A percentile compares a stretch with the other conserved stretches of the same genome.
phyloP scores from a whole-genome alignment of 345 rosid species.

The Turnera subulata region DNA sequence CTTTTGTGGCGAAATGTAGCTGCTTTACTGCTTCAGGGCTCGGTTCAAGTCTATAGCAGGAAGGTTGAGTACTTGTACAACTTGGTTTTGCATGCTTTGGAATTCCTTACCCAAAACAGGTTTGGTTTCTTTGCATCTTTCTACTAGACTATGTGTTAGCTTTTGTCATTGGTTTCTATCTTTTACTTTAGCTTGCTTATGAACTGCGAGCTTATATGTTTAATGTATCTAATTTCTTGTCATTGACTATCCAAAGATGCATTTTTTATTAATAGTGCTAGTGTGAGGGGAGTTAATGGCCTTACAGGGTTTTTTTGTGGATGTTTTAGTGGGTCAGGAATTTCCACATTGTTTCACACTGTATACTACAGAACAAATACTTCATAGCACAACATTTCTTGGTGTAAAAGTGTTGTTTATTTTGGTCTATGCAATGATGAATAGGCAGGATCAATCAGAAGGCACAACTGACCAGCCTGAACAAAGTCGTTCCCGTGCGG shows the following conservation, averaged over 20 bases:
- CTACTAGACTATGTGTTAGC: neutral
- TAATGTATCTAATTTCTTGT: too few relatives aligned
- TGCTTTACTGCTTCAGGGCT: constrained; percentile 97
- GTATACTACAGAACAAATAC: neutral
- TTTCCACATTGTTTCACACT: neutral
- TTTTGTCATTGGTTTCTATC: neutral
- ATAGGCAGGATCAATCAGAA: constrained; percentile 62
- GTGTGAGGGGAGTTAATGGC: neutral
- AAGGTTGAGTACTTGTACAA: constrained; percentile 92
- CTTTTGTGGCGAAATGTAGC: constrained; percentile 47
- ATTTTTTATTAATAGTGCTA: too few relatives aligned
- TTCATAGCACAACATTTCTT: neutral
- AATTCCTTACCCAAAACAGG: constrained; percentile 86
- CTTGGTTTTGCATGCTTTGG: constrained; percentile 89
- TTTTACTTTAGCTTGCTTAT: neutral
- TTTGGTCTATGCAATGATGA: constrained; percentile 3
- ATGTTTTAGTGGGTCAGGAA: neutral
- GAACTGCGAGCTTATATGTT: too few relatives aligned
- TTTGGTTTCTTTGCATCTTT: constrained; percentile 16
- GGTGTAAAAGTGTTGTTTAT: neutral
- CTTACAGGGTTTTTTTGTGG: neutral
- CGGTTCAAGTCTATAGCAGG: constrained; percentile 93
- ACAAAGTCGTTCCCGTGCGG: constrained; percentile 33
- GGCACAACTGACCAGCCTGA: constrained; percentile 37
- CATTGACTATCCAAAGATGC: too few relatives aligned